phyloP scores from a whole-genome alignment of 495 filamentous ascomycete genomes.

The Geoglossum glabrum region DNA sequence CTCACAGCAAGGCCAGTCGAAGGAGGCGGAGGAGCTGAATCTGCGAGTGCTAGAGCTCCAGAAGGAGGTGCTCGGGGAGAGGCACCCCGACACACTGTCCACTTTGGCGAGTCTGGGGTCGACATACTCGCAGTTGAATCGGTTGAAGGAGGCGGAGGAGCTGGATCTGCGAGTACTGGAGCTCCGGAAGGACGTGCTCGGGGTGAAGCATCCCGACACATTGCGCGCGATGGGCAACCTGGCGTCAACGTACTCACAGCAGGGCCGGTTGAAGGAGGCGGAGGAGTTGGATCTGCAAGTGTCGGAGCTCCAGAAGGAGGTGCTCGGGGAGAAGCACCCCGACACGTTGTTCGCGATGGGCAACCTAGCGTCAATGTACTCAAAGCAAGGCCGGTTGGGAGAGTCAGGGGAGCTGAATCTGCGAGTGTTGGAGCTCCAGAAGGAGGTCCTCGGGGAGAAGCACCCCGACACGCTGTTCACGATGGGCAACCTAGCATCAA shows the following conservation, averaged over 20 bases:
- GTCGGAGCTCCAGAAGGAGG: background rate
- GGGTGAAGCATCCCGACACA: slow-evolving; percentile 3
- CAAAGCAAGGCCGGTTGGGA: background rate
- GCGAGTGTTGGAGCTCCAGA: background rate
- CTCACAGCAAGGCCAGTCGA: background rate
- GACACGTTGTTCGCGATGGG: no score
- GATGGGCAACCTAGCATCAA: slow-evolving; percentile 7
- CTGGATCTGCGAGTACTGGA: slow-evolving; percentile 7
- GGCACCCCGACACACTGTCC: slow-evolving; percentile 10
- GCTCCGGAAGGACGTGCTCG: slow-evolving; percentile 3
- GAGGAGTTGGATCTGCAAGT: slow-evolving; percentile 1
- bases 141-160: slow-evolving; percentile 1
- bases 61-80: slow-evolving; percentile 10
- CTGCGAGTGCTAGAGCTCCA: background rate
- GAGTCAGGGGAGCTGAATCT: background rate
- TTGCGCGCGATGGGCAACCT: slow-evolving; percentile 4
- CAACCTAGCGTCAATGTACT: background rate
- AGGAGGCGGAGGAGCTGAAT: background rate
- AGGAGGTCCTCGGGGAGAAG: slow-evolving; percentile 10
- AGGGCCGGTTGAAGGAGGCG: background rate
- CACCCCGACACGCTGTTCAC: slow-evolving; percentile 11
- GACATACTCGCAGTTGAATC: slow-evolving; percentile 3
- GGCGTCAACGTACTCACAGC: background rate
- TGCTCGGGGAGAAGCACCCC: no score
- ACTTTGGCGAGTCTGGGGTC: slow-evolving; percentile 6